Conservation (phyloP, 75 land plant genomes). For the Pseudotsuga menziesii region DNA sequence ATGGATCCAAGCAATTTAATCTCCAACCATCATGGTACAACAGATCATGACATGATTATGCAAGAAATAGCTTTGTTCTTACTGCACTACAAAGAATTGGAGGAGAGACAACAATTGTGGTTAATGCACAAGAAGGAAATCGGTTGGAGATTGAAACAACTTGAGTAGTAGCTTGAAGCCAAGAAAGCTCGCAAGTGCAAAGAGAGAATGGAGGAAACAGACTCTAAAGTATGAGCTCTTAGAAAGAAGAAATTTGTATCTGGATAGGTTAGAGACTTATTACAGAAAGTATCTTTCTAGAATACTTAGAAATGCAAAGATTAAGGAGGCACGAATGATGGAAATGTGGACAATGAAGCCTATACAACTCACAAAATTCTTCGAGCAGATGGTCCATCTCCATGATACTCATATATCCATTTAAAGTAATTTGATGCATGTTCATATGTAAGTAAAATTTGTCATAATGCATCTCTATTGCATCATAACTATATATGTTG, state of each 20-base stretch:
- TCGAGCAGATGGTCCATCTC: constrained; percentile 51
- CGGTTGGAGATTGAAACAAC: constrained; percentile 50
- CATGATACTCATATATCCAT: no score
- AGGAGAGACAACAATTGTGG: constrained; percentile 59
- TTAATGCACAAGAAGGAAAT: constrained; percentile 64
- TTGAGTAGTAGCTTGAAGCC: constrained; percentile 54
- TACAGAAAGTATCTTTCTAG: constrained; percentile 49
- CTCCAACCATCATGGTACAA: neutral
- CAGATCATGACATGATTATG: neutral
- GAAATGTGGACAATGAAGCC: constrained; percentile 70
- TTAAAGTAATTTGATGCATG: no score
- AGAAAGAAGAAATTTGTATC: constrained; percentile 39
- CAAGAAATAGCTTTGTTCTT: constrained; percentile 26
- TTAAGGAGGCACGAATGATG: constrained; percentile 59
- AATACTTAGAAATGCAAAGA: constrained; percentile 66
- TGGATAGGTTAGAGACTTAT: constrained; percentile 62
- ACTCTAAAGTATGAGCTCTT: constrained; percentile 35
- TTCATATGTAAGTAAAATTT: no score
- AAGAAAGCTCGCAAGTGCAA: constrained; percentile 49
- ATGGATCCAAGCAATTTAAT: neutral
- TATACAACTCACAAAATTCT: constrained; percentile 28
- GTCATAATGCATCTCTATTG: no score
- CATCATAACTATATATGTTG: no score
- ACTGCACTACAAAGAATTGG: constrained; percentile 63
- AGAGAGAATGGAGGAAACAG: constrained; percentile 70